Base-by-base conservation (phyloP, 495 filamentous ascomycete species). In the Tuber melanosporum region DNA sequence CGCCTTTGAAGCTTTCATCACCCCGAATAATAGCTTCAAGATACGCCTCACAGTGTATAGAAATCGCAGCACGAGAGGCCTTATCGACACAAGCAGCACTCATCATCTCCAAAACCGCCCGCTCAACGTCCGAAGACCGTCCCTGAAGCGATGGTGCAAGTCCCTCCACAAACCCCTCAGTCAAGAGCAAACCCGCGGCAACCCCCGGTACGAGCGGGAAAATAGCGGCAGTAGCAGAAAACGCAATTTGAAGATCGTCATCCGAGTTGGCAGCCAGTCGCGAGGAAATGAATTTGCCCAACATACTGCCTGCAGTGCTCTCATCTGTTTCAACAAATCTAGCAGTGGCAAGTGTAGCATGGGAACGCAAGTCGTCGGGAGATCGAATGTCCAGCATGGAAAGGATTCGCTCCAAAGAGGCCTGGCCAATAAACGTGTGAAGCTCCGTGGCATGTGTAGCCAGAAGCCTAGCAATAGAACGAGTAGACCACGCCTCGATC, bases 11-110 rank as follows among this genome's bases (percentile, higher is more conserved):
- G 39, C 19, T 71, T 77, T 89, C 91, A 8, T 89, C 87, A 75
- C 88, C 85, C 62, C 89, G 86, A 71, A 90, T 90, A 47, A 94
- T 87, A 57, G 94, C 91, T 75, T 93, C 90, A 41, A 99, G 86
- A 92, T 94, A 98, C 47, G 91, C 90, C 26, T 87, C 86, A 83
- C 94, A 97, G 78, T 95, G 89, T 81, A 92, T 93, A 71, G 88
- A 87, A 73, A 98, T 91, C 22, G 91, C 91, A 77, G 93, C 91
- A 22, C 94, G 90, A 79, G 94, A 98, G 3, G 87, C 84, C 66
- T 88, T 86, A 80, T 94, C 91, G 85, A 96, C 91, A 84, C 94
- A 97, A 26, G 95, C 96, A 17, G 92, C 93, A 84, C 92, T 95
- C 62, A 98, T 86, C 86, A 98, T 90, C 77, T 98, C 92, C 74